Percentiles rank a stretch among this genome's conserved stretches.
phyloP scores from a whole-genome alignment of 768 basidiomycete genomes.

The Termitomyces sp. region DNA sequence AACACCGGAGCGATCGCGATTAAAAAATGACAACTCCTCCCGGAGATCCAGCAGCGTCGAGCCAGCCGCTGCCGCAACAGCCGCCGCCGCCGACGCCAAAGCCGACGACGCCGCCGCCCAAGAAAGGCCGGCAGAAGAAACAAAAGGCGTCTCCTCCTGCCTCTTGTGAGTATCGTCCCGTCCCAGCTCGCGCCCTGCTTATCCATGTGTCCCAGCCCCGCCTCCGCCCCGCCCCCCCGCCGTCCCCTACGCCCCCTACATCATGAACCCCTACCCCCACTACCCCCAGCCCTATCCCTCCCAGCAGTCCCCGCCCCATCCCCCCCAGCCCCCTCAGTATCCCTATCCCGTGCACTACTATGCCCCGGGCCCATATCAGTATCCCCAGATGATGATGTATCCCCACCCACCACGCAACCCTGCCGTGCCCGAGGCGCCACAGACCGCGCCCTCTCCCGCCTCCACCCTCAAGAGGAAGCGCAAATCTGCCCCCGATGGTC shows the following conservation, averaged over 20 bases:
- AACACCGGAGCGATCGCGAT: conserved; percentile 33
- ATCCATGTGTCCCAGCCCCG: conserved; percentile 40
- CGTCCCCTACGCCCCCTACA: conserved; percentile 33
- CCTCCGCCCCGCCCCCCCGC: conserved; percentile 41
- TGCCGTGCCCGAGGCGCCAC: conserved; percentile 32
- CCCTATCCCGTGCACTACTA: conserved; percentile 54
- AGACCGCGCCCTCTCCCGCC: conserved; percentile 28
- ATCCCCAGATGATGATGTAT: conserved; percentile 74
- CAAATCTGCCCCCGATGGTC: conserved; percentile 34
- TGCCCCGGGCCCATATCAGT: conserved; percentile 52
- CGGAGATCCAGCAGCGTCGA: conserved; percentile 31
- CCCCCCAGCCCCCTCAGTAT: conserved; percentile 43
- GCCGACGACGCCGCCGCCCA: conserved; percentile 37
- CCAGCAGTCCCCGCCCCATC: conserved; percentile 30
- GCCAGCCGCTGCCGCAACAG: conserved; percentile 45
- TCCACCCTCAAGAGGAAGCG: conserved; percentile 63
- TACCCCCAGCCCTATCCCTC: conserved; percentile 27
- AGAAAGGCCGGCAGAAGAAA: conserved; percentile 54
- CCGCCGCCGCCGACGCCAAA: conserved; percentile 42
- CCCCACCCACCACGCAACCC: conserved; percentile 35
- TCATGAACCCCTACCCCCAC: conserved; percentile 69
- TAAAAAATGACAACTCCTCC: conserved; percentile 46
- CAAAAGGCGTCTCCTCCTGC: conserved; percentile 14
- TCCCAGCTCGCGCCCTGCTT: conserved; percentile 26
- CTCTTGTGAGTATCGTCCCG: conserved; percentile 15